A percentile compares a stretch with the other conserved stretches of the same genome.
phyloP scores from a whole-genome alignment of 805 yeast species.

The Middelhovenomyces tepae region DNA sequence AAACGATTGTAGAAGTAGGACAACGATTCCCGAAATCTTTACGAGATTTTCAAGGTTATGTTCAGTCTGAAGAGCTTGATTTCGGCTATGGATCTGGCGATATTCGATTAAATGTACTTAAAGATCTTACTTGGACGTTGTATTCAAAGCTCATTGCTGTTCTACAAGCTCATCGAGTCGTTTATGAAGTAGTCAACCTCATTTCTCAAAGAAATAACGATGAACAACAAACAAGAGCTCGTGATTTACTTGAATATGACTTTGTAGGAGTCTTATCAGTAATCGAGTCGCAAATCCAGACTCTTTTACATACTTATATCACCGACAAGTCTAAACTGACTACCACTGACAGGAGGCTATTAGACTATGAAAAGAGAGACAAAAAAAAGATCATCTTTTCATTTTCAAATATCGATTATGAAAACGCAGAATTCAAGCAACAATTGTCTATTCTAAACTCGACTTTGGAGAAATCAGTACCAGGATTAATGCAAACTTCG shows the following conservation, averaged over 20 bases:
- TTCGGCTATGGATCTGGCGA: slow-evolving; percentile 37
- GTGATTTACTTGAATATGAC: slow-evolving; percentile 25
- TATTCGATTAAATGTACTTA: slow-evolving; percentile 45
- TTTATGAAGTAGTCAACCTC: slow-evolving; percentile 42
- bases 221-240: slow-evolving; percentile 11
- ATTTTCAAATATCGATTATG: slow-evolving; percentile 26
- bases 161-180: slow-evolving; percentile 60
- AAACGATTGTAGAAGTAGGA: slow-evolving; percentile 57
- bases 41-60: slow-evolving; percentile 16
- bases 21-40: slow-evolving; percentile 41
- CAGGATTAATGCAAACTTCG: slow-evolving; percentile 44
- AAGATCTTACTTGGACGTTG: slow-evolving; percentile 64
- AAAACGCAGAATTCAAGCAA: slow-evolving; percentile 16
- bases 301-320: slow-evolving; percentile 32
- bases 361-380: slow-evolving; percentile 6
- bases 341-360: slow-evolving; percentile 5
- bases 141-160: slow-evolving; percentile 55
- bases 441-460: slow-evolving; percentile 34
- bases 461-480: slow-evolving; percentile 54
- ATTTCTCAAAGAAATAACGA: slow-evolving; percentile 11
- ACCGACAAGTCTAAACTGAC: slow-evolving; percentile 9
- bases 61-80: slow-evolving; percentile 23
- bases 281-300: slow-evolving; percentile 34
- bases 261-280: slow-evolving; percentile 37
- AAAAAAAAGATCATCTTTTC: slow-evolving; percentile 14